phyloP scores from a whole-genome alignment of 306 rosid genomes.

The Malus domestica region ASM211411v1 NC_041803.1:493001-493500 shows the following conservation, averaged over 20 bases:
- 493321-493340: not conserved
- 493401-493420: too few species aligned
- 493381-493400: not conserved
- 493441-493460: too few species aligned
- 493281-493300: not conserved
- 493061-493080: too few species aligned
- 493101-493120: too few species aligned
- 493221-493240: slow-evolving; percentile 9
- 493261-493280: slow-evolving; percentile 40
- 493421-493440: too few species aligned
- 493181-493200: slow-evolving; percentile 50
- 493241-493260: slow-evolving; percentile 26
- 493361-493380: not conserved
- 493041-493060: too few species aligned
- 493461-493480: too few species aligned
- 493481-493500: too few species aligned
- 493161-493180: slow-evolving; percentile 46
- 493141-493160: slow-evolving; percentile 25
- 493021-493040: too few species aligned
- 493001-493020: too few species aligned
- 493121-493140: not conserved
- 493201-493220: slow-evolving; percentile 32
- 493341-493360: not conserved
- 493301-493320: not conserved
- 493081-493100: too few species aligned